Conservation (phyloP, 31 red algal genomes). For the Endocladia muricata region DNA sequence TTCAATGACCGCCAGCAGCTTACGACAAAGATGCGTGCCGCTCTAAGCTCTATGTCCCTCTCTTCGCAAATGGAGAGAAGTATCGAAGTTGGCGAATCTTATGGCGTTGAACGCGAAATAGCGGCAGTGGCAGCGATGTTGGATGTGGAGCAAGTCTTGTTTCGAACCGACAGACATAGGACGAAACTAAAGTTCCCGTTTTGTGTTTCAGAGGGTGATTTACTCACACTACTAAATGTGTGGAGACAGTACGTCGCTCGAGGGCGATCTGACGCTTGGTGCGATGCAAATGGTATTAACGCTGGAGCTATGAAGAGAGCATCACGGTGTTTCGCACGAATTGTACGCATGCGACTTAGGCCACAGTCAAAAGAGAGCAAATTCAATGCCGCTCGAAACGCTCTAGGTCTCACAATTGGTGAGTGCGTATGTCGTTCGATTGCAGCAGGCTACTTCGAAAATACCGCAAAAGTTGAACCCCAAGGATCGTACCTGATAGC, state of each 20-base stretch:
- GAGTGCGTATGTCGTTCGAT: slow-evolving; percentile 12
- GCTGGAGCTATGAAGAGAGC: neutral
- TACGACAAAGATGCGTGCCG: neutral
- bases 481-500: slow-evolving; percentile 9
- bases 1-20: neutral
- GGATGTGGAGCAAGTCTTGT: slow-evolving; percentile 3
- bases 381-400: neutral
- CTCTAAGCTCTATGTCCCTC: neutral
- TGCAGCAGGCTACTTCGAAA: slow-evolving; percentile 9
- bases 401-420: neutral
- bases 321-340: neutral
- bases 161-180: neutral
- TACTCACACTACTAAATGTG: slow-evolving; percentile 12
- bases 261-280: neutral
- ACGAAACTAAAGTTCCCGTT: neutral
- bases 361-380: neutral
- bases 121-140: slow-evolving; percentile 9
- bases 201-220: slow-evolving; percentile 8
- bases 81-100: neutral
- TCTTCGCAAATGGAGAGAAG: neutral
- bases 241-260: slow-evolving; percentile 8
- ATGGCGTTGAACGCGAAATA: neutral
- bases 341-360: neutral
- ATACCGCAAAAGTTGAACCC: neutral
- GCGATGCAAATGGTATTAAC: slow-evolving; percentile 1